A percentile compares a stretch with the other conserved stretches of the same genome.
Evolutionary conservation across 108 stramenopile genomes (phyloP).

Genomic region (Ochromonas danica): DNA sequence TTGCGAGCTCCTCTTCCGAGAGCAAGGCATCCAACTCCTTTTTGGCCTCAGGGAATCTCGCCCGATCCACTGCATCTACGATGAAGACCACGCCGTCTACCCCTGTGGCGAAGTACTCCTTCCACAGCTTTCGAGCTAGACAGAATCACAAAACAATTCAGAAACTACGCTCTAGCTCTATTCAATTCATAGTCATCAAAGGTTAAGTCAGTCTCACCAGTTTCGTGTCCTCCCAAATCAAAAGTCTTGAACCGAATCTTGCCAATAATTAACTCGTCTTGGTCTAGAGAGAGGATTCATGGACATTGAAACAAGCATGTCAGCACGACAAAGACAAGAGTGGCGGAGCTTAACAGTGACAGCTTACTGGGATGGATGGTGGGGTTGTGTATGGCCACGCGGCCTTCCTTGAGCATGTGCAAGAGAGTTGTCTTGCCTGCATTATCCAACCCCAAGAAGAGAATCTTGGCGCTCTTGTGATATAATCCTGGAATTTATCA

Average conservation of each 20-base stretch:
- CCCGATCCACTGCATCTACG: slow-evolving; percentile 84
- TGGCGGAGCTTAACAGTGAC: neutral
- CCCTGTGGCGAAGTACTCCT: slow-evolving; percentile 86
- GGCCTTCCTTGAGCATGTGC: slow-evolving; percentile 92
- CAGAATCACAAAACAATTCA: neutral
- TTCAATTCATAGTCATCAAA: neutral
- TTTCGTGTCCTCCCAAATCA: slow-evolving; percentile 93
- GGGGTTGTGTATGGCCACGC: slow-evolving; percentile 87
- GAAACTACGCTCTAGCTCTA: too few relatives aligned
- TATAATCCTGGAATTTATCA: slow-evolving; percentile 75
- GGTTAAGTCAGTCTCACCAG: slow-evolving; percentile 28
- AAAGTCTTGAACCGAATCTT: slow-evolving; percentile 91
- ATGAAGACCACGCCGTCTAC: slow-evolving; percentile 97
- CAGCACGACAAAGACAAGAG: neutral
- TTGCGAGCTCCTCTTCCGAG: slow-evolving; percentile 73
- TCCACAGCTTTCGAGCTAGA: slow-evolving; percentile 70
- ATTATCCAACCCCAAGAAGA: slow-evolving; percentile 98
- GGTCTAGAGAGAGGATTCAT: too few relatives aligned
- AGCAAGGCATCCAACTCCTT: slow-evolving; percentile 78
- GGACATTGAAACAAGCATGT: too few relatives aligned
- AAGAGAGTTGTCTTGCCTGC: slow-evolving; percentile 97
- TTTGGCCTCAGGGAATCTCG: slow-evolving; percentile 96
- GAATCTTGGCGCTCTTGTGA: slow-evolving; percentile 99
- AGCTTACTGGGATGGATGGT: slow-evolving; percentile 78
- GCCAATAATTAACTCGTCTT: slow-evolving; percentile 83